Evolutionary conservation across 176 grass and related monocot genomes (phyloP), one percentile per base, ranked within the genome.

Genomic region (Oryza coarctata): DNA sequence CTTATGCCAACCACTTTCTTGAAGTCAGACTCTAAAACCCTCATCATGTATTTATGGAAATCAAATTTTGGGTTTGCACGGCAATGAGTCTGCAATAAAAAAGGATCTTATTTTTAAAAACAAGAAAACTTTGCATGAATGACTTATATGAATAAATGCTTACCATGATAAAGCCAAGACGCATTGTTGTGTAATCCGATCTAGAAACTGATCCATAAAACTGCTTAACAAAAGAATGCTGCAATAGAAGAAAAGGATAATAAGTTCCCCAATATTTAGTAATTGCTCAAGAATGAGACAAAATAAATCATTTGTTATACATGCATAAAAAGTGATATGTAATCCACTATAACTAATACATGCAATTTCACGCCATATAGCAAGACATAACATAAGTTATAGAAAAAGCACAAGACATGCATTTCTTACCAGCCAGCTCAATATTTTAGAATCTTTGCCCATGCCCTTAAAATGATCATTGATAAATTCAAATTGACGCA

Each of bases 1-100:
- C 96, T 99, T 91, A 99, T 99, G 47, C 93, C 96, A 23, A 98
- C 96, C 34, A 95, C 96, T 88, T 92, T 98, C 81, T 93, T 95
- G 77, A 93, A 95, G 90, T 98, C 96, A 87, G 90, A 87, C 90
- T 98, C 96, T 40, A 98, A 86, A 72, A 88, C 89, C 68, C 89
- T 86, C n/a, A 95, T 15, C 96, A 95, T 95, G 80, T 98, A 98
- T 60, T 82, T 98, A 79, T 98, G 86, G 63, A 98, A 98, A 89
- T 98, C 80, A 69, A 95, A 95, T 82, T 98, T 98, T 45, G 71
- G 91, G 64, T 92, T 91, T 33, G 67, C 73, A 50, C 47, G 76
- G 73, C 93, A 95, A 71, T 98, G 96, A 65, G 87, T 93, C 93
- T 98, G 84, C 39, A 91, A 63, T 33, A 14, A 18, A 79, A 80